phyloP scores from a whole-genome alignment of 1,284 basidiomycete species.

The Inonotus obliquus region DNA sequence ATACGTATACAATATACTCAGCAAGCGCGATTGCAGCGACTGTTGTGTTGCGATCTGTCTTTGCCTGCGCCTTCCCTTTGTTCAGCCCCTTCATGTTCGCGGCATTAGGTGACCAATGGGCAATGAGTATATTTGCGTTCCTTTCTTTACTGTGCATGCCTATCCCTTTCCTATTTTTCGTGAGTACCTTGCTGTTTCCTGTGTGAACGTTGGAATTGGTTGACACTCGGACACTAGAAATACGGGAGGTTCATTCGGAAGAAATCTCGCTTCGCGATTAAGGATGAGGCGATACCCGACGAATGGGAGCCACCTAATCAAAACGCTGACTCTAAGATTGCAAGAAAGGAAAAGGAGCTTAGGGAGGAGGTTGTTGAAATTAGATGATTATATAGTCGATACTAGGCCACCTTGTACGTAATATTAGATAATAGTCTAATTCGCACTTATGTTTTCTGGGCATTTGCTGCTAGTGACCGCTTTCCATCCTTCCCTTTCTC shows the following conservation, averaged over 20 bases:
- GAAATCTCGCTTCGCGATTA: constrained; percentile 12
- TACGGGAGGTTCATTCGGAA: constrained; percentile 9
- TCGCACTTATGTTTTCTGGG: no score
- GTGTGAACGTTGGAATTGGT: background rate
- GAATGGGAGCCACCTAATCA: background rate
- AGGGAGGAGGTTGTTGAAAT: no score
- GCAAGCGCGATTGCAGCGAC: constrained; percentile 68
- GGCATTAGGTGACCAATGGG: constrained; percentile 61
- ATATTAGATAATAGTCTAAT: no score
- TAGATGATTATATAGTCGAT: no score
- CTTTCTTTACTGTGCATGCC: constrained; percentile 53
- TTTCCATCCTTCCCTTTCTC: background rate
- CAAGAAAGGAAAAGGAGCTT: no score
- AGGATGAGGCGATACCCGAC: constrained; percentile 4
- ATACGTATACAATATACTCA: constrained; percentile 56
- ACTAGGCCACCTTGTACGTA: no score
- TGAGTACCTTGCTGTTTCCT: constrained; percentile 14
- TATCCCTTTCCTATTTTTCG: constrained; percentile 39
- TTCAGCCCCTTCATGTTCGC: constrained; percentile 55
- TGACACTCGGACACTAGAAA: constrained; percentile 1
- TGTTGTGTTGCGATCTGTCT: constrained; percentile 58
- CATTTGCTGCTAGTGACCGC: no score
- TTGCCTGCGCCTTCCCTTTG: constrained; percentile 62
- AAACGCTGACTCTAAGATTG: background rate
- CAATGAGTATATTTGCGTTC: constrained; percentile 58